A percentile compares a stretch with the other conserved stretches of the same genome.
phyloP scores from a whole-genome alignment of 176 grass and related monocot genomes.

The Triticum dicoccoides region DNA sequence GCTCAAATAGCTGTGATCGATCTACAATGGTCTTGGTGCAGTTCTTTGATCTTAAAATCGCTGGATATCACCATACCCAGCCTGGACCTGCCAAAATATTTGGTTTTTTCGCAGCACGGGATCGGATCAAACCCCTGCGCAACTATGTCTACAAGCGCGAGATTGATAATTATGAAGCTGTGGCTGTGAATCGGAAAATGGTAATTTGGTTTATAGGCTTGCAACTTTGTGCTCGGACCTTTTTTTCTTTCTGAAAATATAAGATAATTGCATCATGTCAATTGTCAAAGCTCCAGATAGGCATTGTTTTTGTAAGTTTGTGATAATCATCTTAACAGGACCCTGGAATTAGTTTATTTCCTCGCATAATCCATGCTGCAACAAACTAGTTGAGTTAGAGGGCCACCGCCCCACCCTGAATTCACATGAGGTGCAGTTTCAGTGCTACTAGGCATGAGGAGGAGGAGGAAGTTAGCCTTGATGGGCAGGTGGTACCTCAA shows the following conservation, averaged over 20 bases:
- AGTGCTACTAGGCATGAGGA: too few relatives aligned
- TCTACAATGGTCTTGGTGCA: neutral
- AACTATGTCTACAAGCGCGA: constrained; percentile 33
- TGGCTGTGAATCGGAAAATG: neutral
- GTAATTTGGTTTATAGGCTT: neutral
- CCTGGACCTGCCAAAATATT: constrained; percentile 27
- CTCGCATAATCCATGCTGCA: too few relatives aligned
- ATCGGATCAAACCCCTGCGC: constrained; percentile 18
- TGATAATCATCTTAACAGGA: too few relatives aligned
- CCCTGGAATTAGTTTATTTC: too few relatives aligned
- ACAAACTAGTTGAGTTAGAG: too few relatives aligned
- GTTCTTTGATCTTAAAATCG: constrained; percentile 24
- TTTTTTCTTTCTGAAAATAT: neutral
- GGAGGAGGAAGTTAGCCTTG: too few relatives aligned
- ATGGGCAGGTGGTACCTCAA: too few relatives aligned
- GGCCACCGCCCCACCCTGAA: too few relatives aligned
- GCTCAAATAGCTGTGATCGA: neutral
- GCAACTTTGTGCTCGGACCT: neutral
- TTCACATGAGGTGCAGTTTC: too few relatives aligned
- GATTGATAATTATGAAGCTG: constrained; percentile 30
- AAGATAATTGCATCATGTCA: neutral
- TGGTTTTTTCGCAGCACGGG: constrained; percentile 19
- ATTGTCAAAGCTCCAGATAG: too few relatives aligned
- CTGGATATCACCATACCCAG: constrained; percentile 19
- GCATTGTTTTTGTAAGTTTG: too few relatives aligned